These are phyloP conservation scores for Phialocephala sp. DNA, from an alignment of 2,329 filamentous ascomycete species.

Conservation along the genomic window DNA sequence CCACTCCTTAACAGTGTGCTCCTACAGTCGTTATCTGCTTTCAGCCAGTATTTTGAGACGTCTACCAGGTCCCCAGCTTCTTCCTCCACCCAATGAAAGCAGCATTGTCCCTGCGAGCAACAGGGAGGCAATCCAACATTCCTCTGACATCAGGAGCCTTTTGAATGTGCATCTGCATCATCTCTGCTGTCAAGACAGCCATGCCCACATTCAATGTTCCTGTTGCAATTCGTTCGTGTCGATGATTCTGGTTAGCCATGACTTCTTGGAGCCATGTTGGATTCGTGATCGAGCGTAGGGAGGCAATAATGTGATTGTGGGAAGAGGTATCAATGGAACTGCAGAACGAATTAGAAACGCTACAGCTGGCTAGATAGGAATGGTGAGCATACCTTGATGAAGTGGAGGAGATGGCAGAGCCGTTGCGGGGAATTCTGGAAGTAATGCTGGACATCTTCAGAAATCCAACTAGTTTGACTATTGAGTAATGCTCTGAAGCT, in stretches of 20 bases:
- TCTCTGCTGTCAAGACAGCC: conserved; percentile 38
- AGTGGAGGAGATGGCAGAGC: conserved; percentile 25
- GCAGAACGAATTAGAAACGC: conserved; percentile 3
- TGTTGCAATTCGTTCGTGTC: conserved; percentile 42
- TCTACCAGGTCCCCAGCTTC: conserved; percentile 44
- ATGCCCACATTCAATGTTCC: conserved; percentile 37
- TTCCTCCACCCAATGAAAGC: conserved; percentile 38
- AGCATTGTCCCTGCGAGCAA: conserved; percentile 32
- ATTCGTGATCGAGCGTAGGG: conserved; percentile 27
- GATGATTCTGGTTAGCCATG: conserved; percentile 34
- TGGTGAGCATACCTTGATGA: conserved; percentile 17
- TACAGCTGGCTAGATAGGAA: background rate
- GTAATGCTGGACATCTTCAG: conserved; percentile 17
- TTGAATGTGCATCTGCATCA: conserved; percentile 43
- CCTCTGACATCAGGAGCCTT: conserved; percentile 38
- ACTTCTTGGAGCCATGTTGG: conserved; percentile 35
- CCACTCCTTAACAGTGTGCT: background rate
- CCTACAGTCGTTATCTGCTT: background rate
- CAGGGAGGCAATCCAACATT: conserved; percentile 39
- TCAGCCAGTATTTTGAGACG: conserved; percentile 16
- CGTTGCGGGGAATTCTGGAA: conserved; percentile 25
- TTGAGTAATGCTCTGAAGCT: background rate
- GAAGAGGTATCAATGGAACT: conserved; percentile 36
- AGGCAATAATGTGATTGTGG: conserved; percentile 34
- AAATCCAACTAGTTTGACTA: background rate